Evolutionary conservation across 257 asterid genomes (phyloP).

Genomic region (Thymus mandschuricus): DNA sequence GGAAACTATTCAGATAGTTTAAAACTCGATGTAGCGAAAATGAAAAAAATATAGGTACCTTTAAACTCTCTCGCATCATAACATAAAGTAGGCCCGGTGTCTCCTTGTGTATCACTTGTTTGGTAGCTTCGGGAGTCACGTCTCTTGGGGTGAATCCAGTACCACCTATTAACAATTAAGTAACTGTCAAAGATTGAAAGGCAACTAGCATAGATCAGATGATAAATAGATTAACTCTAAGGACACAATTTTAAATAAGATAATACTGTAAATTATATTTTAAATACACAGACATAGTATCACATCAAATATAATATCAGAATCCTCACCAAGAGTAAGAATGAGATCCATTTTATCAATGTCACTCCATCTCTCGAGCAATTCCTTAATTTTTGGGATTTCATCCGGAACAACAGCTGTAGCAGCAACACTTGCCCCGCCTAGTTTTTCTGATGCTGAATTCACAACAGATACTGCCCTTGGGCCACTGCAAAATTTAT

Average conservation of each 20-base stretch:
- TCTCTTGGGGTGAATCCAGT: conserved; percentile 97
- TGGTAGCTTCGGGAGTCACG: conserved; percentile 98
- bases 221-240: neutral
- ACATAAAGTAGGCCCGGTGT: conserved; percentile 91
- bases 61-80: conserved; percentile 95
- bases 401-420: conserved; percentile 89
- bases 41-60: conserved; percentile 50
- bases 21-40: neutral
- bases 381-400: conserved; percentile 65
- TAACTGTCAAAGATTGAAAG: conserved; percentile 20
- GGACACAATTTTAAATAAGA: neutral
- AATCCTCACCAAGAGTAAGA: conserved; percentile 81
- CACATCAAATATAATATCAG: conserved; percentile 20
- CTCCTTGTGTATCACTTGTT: conserved; percentile 76
- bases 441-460: conserved; percentile 78
- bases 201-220: conserved; percentile 9
- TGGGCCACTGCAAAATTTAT: conserved; percentile 72
- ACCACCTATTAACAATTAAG: conserved; percentile 63
- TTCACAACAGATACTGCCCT: conserved; percentile 88
- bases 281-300: conserved; percentile 10
- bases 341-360: conserved; percentile 86
- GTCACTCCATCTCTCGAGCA: conserved; percentile 84
- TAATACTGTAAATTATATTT: neutral
- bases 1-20: neutral
- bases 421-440: conserved; percentile 76